A percentile compares a stretch with the other conserved stretches of the same genome.
Conservation (phyloP, 2,329 filamentous ascomycete species). For the Colletotrichum sp. region DNA sequence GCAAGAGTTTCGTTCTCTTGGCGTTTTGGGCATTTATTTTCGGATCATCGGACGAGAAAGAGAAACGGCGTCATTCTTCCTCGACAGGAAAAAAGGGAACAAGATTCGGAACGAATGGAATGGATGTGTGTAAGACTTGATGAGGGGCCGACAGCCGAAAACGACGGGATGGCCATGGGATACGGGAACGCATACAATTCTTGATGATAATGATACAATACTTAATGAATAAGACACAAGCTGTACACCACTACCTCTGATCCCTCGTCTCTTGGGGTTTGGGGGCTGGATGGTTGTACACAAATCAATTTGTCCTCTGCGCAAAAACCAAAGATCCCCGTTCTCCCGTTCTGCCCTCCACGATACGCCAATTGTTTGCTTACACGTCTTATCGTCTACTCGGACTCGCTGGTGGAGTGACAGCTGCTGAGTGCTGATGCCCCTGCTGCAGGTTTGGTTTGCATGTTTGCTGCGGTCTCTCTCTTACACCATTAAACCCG, state of each 20-base stretch:
- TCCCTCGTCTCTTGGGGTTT: not conserved
- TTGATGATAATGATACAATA: not conserved
- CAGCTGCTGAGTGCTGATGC: not conserved
- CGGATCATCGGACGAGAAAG: not conserved
- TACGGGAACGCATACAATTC: not conserved
- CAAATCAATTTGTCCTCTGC: not conserved
- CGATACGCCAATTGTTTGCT: not conserved
- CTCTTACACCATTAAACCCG: not conserved
- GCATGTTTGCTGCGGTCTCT: not conserved
- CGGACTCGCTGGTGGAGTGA: not conserved
- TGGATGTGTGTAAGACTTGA: not conserved
- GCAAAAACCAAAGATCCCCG: not conserved
- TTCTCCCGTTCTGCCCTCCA: not conserved
- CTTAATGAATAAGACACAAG: not conserved
- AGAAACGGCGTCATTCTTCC: not conserved
- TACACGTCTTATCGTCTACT: not conserved
- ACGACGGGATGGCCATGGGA: not conserved
- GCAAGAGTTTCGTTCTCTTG: slow-evolving; percentile 8
- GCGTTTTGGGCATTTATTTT: not conserved
- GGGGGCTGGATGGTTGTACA: not conserved
- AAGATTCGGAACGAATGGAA: not conserved
- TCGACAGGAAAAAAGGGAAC: not conserved
- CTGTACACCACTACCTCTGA: not conserved
- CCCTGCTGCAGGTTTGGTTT: not conserved
- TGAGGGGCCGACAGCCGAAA: not conserved